A percentile compares a stretch with the other conserved stretches of the same genome.
phyloP scores from a whole-genome alignment of 176 grass and related monocot genomes.

The Musa schizocarpa region DNA sequence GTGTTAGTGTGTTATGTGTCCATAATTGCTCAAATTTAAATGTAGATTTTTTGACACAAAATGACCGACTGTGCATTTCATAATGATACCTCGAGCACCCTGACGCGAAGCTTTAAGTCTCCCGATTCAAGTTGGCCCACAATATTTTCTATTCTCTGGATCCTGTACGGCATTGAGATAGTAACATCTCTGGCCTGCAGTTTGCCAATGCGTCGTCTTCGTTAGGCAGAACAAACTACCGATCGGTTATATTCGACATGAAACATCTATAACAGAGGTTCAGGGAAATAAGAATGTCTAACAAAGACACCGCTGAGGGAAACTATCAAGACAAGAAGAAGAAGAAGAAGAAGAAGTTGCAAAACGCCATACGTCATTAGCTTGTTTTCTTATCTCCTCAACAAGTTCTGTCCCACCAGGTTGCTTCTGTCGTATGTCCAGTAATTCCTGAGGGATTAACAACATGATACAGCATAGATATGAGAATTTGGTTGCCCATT shows the following conservation, averaged over 20 bases:
- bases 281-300: no score
- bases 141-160: conserved; percentile 84
- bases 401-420: conserved; percentile 53
- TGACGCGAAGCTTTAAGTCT: conserved; percentile 85
- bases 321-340: conserved; percentile 1
- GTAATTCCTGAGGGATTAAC: conserved; percentile 47
- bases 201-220: background rate
- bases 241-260: background rate
- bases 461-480: background rate
- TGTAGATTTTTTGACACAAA: no score
- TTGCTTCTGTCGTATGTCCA: conserved; percentile 61
- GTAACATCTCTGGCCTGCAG: conserved; percentile 74
- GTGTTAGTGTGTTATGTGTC: no score
- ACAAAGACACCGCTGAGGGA: no score
- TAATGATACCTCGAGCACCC: conserved; percentile 80
- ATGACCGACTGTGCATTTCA: background rate
- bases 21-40: no score
- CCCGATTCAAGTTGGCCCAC: conserved; percentile 86
- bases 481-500: background rate
- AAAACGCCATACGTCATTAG: conserved; percentile 62
- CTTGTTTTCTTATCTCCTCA: conserved; percentile 82
- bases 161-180: conserved; percentile 86
- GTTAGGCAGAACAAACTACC: conserved; percentile 5
- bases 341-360: conserved; percentile 19
- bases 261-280: background rate